Conservation (phyloP, 1,139 yeast species). For the Diutina neorugosa region DNA sequence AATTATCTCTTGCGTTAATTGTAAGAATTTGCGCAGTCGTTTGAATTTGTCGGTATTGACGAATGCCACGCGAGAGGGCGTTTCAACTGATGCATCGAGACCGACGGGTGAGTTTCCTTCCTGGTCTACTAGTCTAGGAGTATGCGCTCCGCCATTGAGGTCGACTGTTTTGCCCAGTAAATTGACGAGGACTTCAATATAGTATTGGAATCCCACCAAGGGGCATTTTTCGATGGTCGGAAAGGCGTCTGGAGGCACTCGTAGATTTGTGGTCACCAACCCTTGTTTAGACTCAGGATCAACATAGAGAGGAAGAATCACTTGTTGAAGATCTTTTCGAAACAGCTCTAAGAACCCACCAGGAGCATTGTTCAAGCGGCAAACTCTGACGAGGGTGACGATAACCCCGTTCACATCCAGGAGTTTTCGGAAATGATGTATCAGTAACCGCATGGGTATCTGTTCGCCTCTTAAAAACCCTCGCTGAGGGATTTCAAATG, state of each 20-base stretch:
- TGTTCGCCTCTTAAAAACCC: constrained; percentile 74
- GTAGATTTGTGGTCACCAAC: constrained; percentile 48
- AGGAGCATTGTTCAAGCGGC: constrained; percentile 60
- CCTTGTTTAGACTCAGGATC: constrained; percentile 53
- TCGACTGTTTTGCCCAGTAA: constrained; percentile 31
- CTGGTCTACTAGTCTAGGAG: constrained; percentile 8
- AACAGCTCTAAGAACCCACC: constrained; percentile 51
- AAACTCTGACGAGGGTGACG: constrained; percentile 68
- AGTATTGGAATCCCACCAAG: constrained; percentile 72
- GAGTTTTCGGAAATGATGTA: constrained; percentile 59
- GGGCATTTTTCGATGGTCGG: constrained; percentile 73
- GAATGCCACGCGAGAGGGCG: constrained; percentile 31
- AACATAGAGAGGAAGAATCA: constrained; percentile 64
- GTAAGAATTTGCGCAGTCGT: constrained; percentile 62
- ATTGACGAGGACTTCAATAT: constrained; percentile 70
- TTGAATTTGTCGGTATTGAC: constrained; percentile 72
- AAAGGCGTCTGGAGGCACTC: constrained; percentile 76
- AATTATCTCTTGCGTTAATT: constrained; percentile 65
- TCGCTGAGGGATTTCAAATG: constrained; percentile 48
- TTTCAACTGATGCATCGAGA: constrained; percentile 9
- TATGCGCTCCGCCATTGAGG: neutral
- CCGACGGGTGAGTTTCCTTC: constrained; percentile 9
- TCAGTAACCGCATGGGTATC: constrained; percentile 55
- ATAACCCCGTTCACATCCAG: constrained; percentile 70
- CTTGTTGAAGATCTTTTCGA: constrained; percentile 74